Percentiles rank a stretch among this genome's conserved stretches.
Evolutionary conservation across 2,329 filamentous ascomycete genomes (phyloP).

Genomic region (Aspergillus thermomutatus): DNA sequence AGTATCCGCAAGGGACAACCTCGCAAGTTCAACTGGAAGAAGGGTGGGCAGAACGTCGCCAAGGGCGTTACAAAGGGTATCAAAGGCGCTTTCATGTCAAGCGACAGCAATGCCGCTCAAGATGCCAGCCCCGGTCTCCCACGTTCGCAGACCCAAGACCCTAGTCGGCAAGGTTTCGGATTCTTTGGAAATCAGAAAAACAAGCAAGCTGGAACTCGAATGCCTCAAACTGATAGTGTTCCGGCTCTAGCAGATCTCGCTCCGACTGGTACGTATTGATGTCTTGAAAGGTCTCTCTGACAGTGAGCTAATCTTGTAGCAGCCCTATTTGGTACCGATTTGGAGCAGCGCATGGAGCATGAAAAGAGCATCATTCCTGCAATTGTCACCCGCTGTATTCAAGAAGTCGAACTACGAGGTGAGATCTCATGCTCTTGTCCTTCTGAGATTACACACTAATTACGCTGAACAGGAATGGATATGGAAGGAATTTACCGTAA

Average conservation of each 20-base stretch:
- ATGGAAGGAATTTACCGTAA: slow-evolving; percentile 97
- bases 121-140: slow-evolving; percentile 29
- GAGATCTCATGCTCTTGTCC: slow-evolving; percentile 15
- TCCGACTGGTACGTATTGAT: slow-evolving; percentile 35
- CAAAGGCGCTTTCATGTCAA: slow-evolving; percentile 81
- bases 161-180: slow-evolving; percentile 61
- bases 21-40: slow-evolving; percentile 99
- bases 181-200: slow-evolving; percentile 60
- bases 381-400: slow-evolving; percentile 89
- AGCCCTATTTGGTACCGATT: slow-evolving; percentile 83
- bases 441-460: slow-evolving; percentile 12
- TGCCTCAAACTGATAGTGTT: slow-evolving; percentile 43
- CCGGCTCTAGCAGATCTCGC: slow-evolving; percentile 37
- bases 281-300: background rate
- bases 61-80: slow-evolving; percentile 93
- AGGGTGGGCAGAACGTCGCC: slow-evolving; percentile 86
- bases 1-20: slow-evolving; percentile 91
- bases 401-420: slow-evolving; percentile 91
- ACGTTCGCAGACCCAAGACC: slow-evolving; percentile 42
- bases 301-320: slow-evolving; percentile 8
- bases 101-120: slow-evolving; percentile 50
- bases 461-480: slow-evolving; percentile 64
- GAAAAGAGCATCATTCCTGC: slow-evolving; percentile 86
- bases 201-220: slow-evolving; percentile 39
- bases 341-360: slow-evolving; percentile 78